A percentile compares a stretch with the other conserved stretches of the same genome.
These are phyloP conservation scores for Kentomonas sorsogonicus DNA, from an alignment of 208 protist species.

Conservation along the genomic window DNA sequence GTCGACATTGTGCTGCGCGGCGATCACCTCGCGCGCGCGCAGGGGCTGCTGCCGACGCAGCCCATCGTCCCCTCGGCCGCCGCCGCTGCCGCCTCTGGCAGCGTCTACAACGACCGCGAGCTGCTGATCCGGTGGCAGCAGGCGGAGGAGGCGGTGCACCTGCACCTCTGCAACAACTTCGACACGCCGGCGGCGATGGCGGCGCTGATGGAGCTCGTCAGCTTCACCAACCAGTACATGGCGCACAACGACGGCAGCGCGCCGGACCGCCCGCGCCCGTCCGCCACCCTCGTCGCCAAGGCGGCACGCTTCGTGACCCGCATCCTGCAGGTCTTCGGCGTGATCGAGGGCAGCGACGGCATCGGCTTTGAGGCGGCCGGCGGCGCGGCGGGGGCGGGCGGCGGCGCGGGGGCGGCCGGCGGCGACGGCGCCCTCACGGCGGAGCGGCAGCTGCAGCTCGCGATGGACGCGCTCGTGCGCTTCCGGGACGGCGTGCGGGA, in stretches of 20 bases:
- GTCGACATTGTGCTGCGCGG: conserved; percentile 52
- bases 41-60: no score
- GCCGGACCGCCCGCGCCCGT: conserved; percentile 18
- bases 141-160: conserved; percentile 74
- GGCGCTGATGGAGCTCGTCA: conserved; percentile 69
- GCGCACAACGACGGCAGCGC: conserved; percentile 16
- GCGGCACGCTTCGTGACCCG: conserved; percentile 83
- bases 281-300: conserved; percentile 67
- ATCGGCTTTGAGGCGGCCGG: conserved; percentile 44
- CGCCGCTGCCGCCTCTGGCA: no score
- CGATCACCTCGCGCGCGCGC: conserved; percentile 29
- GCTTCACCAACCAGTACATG: conserved; percentile 83
- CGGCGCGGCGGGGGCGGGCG: conserved; percentile 10
- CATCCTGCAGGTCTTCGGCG: conserved; percentile 92
- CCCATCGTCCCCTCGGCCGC: no score
- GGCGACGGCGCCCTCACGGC: conserved; percentile 8
- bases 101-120: conserved; percentile 42
- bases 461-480: conserved; percentile 60
- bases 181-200: conserved; percentile 87
- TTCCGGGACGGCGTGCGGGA: conserved; percentile 76
- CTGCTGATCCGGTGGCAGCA: conserved; percentile 34
- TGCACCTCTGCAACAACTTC: conserved; percentile 89
- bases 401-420: conserved; percentile 8
- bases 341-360: conserved; percentile 69
- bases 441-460: conserved; percentile 32